A percentile compares a stretch with the other conserved stretches of the same genome.
phyloP scores from a whole-genome alignment of 768 basidiomycete species.

The Lactifluus rugatus region DNA sequence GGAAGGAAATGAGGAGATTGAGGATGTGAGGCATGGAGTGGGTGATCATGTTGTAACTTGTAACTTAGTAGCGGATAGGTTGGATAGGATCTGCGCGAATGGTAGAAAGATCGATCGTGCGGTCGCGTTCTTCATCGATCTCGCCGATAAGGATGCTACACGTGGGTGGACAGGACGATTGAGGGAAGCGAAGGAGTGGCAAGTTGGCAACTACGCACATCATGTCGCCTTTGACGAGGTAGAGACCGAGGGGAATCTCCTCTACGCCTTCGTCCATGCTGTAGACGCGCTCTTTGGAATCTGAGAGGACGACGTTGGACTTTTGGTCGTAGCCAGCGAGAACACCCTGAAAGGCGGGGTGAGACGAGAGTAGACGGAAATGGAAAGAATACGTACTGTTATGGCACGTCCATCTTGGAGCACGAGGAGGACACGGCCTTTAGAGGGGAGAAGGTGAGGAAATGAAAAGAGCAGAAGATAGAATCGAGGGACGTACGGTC shows the following conservation, averaged over 20 bases:
- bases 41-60: no score
- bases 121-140: conserved; percentile 75
- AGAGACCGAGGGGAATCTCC: conserved; percentile 88
- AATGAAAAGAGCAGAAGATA: not conserved
- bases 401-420: conserved; percentile 95
- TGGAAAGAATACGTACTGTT: conserved; percentile 46
- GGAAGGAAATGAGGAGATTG: no score
- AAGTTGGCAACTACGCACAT: conserved; percentile 81
- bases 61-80: conserved; percentile 61
- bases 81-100: conserved; percentile 85
- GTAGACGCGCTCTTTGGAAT: conserved; percentile 89
- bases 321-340: conserved; percentile 92
- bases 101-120: conserved; percentile 58
- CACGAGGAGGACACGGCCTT: conserved; percentile 85
- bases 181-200: no score
- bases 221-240: conserved; percentile 97
- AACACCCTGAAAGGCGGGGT: conserved; percentile 49
- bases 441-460: not conserved
- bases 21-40: not conserved
- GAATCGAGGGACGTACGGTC: conserved; percentile 47
- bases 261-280: conserved; percentile 87
- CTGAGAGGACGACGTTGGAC: conserved; percentile 91
- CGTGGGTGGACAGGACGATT: no score
- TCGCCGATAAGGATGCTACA: conserved; percentile 70
- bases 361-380: not conserved